phyloP scores from a whole-genome alignment of 2,329 filamentous ascomycete genomes.

The Cercospora sojina region DNA sequence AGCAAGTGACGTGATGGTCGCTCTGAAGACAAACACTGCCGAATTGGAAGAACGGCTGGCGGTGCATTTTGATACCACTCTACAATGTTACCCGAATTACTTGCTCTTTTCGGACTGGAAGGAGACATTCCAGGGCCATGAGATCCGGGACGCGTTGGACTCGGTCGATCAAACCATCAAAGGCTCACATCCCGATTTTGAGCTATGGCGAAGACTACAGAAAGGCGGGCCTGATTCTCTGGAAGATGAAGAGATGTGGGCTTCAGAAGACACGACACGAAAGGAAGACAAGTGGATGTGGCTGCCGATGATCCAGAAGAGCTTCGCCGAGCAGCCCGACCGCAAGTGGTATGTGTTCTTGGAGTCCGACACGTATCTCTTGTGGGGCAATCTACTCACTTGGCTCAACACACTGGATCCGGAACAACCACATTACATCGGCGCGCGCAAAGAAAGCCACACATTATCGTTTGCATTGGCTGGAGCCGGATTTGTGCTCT shows the following conservation, averaged over 20 bases:
- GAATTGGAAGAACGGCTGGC: conserved; percentile 36
- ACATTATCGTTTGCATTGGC: conserved; percentile 41
- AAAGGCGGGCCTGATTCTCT: conserved; percentile 33
- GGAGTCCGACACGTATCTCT: conserved; percentile 52
- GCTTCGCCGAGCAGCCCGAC: conserved; percentile 41
- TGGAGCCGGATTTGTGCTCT: conserved; percentile 46
- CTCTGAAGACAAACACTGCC: conserved; percentile 44
- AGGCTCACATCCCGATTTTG: conserved; percentile 30
- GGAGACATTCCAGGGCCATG: conserved; percentile 38
- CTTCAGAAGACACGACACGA: conserved; percentile 37
- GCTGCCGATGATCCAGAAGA: conserved; percentile 47
- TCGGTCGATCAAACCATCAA: conserved; percentile 23
- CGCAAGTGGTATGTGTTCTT: conserved; percentile 56
- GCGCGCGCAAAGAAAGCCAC: conserved; percentile 51
- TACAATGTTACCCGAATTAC: conserved; percentile 37
- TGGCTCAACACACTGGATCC: conserved; percentile 49
- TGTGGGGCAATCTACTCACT: conserved; percentile 45
- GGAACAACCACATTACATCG: conserved; percentile 46
- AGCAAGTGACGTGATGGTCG: conserved; percentile 53
- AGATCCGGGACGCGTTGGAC: conserved; percentile 35
- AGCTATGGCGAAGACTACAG: conserved; percentile 31
- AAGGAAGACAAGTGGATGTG: conserved; percentile 52
- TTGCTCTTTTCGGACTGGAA: conserved; percentile 43
- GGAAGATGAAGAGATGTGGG: conserved; percentile 34
- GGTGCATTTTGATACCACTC: conserved; percentile 38